phyloP scores from a whole-genome alignment of 306 rosid species.

The Prinsepia uniflora region DNA sequence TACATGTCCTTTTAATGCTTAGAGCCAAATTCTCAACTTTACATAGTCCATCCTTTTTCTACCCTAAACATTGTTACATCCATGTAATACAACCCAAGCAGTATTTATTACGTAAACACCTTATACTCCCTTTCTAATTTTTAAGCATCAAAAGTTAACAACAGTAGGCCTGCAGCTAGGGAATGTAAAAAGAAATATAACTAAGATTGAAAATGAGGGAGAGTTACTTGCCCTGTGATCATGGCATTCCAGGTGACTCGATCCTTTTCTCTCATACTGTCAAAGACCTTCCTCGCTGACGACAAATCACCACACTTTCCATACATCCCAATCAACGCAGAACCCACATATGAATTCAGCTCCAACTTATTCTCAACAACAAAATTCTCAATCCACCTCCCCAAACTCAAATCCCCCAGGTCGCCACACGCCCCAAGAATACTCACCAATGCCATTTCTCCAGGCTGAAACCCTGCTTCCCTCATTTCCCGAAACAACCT shows the following conservation, averaged over 20 bases:
- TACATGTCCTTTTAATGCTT: not conserved
- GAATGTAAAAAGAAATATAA: not conserved
- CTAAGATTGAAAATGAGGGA: not conserved
- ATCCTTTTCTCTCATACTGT: slow-evolving; percentile 53
- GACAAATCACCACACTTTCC: slow-evolving; percentile 71
- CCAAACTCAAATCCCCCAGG: slow-evolving; percentile 62
- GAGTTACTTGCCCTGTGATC: slow-evolving; percentile 64
- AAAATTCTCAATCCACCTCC: slow-evolving; percentile 71
- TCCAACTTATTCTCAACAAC: slow-evolving; percentile 41
- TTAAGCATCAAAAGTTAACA: not conserved
- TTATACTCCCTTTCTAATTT: not conserved
- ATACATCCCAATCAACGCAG: slow-evolving; percentile 79
- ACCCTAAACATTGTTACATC: not conserved
- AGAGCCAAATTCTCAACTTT: not conserved
- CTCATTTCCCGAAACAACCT: slow-evolving; percentile 56
- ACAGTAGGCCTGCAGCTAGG: not conserved
- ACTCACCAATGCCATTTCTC: slow-evolving; percentile 72
- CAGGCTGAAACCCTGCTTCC: slow-evolving; percentile 58
- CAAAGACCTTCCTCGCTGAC: slow-evolving; percentile 70
- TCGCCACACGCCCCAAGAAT: slow-evolving; percentile 84
- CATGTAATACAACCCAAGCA: not conserved
- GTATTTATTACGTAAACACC: too few species aligned
- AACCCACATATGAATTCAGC: slow-evolving; percentile 64
- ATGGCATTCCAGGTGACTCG: slow-evolving; percentile 80
- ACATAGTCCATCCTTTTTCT: not conserved